Base-by-base conservation (phyloP, 176 grass and related monocot species). In the Oryza glumipatula region DNA sequence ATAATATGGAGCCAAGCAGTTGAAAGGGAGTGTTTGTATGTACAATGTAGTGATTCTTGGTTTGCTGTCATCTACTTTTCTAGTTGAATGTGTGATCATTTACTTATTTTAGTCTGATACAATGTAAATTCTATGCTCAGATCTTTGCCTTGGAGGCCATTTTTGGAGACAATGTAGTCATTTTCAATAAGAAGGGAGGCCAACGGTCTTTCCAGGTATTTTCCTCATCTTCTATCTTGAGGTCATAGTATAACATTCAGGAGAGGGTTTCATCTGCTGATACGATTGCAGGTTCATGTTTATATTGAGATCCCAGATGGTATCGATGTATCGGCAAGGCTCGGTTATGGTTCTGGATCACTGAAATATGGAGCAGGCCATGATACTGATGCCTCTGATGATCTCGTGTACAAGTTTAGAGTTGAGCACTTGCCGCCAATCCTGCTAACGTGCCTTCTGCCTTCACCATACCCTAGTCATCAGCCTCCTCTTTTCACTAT, bases 141-240 rank as follows among this genome's bases (percentile, higher is more conserved):
- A 72, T 94, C 35, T 85, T 92, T 76, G 95, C 82, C 71, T 90
- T 97, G 61, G 79, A 94, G 71, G 92, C 92, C 87, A 97, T 97
- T 83, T 97, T 94, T 63, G 92, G 89, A 72, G 90, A 94, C 66
- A 85, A 79, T 76, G 76, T 89, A 81, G 72, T 81, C 23, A 78
- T 88, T 83, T 82, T 88, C 22, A 11, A 89, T 80, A 92, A 72
- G 67, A 88, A 93, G 78, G 77, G 72, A 76, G 90, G 84, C 30
- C 86, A 89, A 67, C 67, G 90, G 24, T 91, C 80, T 73, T 94
- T 97, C 78, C 88, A 94, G 95, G 92, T 97, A 74, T 72, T 32
- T 32, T 32, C 49, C 68, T 80, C 63, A 41, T 16, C 19, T 68
- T 83, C 28, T 43, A 76, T 79, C 79, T 74, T 83, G 4, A 19